Evolutionary conservation across 208 protist genomes (phyloP).

Genomic region (Leptomonas pyrrhocoris): DNA sequence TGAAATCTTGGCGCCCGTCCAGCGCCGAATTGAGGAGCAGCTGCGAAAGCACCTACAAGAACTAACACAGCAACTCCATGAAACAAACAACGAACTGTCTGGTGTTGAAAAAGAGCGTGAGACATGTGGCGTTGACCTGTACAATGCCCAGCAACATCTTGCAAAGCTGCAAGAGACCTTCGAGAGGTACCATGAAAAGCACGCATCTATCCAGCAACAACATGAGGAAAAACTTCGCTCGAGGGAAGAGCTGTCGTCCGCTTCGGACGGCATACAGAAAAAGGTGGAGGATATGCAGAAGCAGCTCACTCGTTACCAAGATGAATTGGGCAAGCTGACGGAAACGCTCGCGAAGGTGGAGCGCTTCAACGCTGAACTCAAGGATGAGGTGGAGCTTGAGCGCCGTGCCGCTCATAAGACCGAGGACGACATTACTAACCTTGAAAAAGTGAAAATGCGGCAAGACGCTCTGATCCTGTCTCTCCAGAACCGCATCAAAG

Average conservation of each 20-base stretch:
- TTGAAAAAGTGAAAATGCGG: constrained; percentile 92
- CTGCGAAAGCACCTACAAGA: constrained; percentile 87
- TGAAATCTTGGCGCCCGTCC: constrained; percentile 80
- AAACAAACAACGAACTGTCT: constrained; percentile 82
- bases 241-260: constrained; percentile 63
- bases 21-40: constrained; percentile 90
- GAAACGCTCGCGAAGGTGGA: constrained; percentile 92
- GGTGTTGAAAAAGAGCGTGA: constrained; percentile 85
- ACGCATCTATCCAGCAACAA: constrained; percentile 66
- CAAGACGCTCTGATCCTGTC: constrained; percentile 92
- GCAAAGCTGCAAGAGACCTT: constrained; percentile 93
- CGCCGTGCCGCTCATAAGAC: constrained; percentile 95
- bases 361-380: constrained; percentile 95
- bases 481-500: constrained; percentile 85
- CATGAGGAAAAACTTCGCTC: constrained; percentile 84
- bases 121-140: constrained; percentile 94
- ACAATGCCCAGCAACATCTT: constrained; percentile 95
- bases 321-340: constrained; percentile 91
- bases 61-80: constrained; percentile 81
- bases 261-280: constrained; percentile 61
- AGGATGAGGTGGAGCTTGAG: constrained; percentile 93
- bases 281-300: constrained; percentile 89
- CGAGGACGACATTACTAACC: constrained; percentile 94
- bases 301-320: constrained; percentile 88
- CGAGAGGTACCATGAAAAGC: constrained; percentile 91